These are phyloP conservation scores for Cordyceps farinosa DNA, from an alignment of 2,329 filamentous ascomycete genomes.

Conservation along the genomic window DNA sequence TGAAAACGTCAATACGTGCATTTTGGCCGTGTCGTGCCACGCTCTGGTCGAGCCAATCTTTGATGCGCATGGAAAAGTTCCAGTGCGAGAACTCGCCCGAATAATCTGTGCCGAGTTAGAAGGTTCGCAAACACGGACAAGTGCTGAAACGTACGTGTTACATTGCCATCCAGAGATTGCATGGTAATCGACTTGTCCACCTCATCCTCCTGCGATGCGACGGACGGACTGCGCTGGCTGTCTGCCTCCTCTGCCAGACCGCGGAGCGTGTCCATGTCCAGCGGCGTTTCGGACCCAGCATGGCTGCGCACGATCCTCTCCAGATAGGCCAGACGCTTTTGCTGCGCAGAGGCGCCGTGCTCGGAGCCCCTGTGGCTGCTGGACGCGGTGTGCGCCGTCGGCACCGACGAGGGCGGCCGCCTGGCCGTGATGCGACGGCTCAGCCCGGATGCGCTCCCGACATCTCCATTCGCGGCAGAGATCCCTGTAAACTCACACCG, in stretches of 20 bases:
- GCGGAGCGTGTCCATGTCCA: constrained; percentile 30
- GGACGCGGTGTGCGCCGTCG: background rate
- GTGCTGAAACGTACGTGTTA: constrained; percentile 31
- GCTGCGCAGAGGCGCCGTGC: constrained; percentile 1
- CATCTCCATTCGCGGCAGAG: constrained; percentile 22
- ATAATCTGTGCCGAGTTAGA: constrained; percentile 36
- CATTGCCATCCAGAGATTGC: constrained; percentile 39
- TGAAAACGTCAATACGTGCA: constrained; percentile 21
- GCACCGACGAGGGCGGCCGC: constrained; percentile 5
- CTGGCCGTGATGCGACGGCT: background rate
- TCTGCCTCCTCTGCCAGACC: constrained; percentile 36
- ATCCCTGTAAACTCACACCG: constrained; percentile 42
- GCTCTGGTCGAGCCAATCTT: constrained; percentile 46
- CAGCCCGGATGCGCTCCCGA: constrained; percentile 20
- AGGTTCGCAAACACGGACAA: background rate
- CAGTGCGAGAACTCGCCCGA: constrained; percentile 52
- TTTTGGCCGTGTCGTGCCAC: constrained; percentile 28
- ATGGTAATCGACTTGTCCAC: constrained; percentile 32
- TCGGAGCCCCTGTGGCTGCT: background rate
- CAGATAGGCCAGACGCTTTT: constrained; percentile 18
- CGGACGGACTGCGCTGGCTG: constrained; percentile 18
- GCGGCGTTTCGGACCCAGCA: constrained; percentile 9
- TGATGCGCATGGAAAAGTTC: constrained; percentile 51
- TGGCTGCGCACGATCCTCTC: constrained; percentile 17
- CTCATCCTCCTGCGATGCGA: constrained; percentile 20